Evolutionary conservation across 495 filamentous ascomycete species (phyloP).

Genomic region (Chaetomium fimeti): DNA sequence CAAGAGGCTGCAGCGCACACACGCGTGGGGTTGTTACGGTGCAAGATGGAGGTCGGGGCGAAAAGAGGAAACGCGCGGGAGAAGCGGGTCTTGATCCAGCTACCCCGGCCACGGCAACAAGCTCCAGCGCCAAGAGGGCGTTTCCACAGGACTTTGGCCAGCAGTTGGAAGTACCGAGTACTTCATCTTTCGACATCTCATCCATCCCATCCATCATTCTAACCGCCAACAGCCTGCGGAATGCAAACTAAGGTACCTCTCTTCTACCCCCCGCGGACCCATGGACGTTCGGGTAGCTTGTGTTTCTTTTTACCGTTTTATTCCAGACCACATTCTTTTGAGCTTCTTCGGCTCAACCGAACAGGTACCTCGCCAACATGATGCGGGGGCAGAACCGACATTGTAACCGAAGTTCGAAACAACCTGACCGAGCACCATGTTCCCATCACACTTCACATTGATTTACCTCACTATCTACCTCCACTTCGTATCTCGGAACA

Average conservation of each 20-base stretch:
- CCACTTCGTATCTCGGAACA: not conserved
- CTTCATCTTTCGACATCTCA: not conserved
- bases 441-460: not conserved
- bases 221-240: no score
- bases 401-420: not conserved
- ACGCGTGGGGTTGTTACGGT: slow-evolving; percentile 38
- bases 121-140: slow-evolving; percentile 30
- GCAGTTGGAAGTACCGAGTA: slow-evolving; percentile 4
- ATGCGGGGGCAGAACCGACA: not conserved
- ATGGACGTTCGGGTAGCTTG: not conserved
- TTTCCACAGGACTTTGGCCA: not conserved
- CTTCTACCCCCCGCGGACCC: no score
- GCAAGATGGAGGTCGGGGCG: slow-evolving; percentile 30
- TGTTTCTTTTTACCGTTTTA: not conserved
- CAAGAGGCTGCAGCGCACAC: slow-evolving; percentile 37
- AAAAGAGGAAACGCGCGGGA: slow-evolving; percentile 32
- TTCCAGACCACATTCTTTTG: no score
- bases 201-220: not conserved
- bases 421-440: not conserved
- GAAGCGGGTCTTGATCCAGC: slow-evolving; percentile 34
- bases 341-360: not conserved
- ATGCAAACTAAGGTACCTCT: no score
- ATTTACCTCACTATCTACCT: not conserved
- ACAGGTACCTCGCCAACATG: not conserved
- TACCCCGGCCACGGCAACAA: slow-evolving; percentile 31